Evolutionary conservation across 176 grass and related monocot species (phyloP).

Genomic region (Oryza brachyantha): DNA sequence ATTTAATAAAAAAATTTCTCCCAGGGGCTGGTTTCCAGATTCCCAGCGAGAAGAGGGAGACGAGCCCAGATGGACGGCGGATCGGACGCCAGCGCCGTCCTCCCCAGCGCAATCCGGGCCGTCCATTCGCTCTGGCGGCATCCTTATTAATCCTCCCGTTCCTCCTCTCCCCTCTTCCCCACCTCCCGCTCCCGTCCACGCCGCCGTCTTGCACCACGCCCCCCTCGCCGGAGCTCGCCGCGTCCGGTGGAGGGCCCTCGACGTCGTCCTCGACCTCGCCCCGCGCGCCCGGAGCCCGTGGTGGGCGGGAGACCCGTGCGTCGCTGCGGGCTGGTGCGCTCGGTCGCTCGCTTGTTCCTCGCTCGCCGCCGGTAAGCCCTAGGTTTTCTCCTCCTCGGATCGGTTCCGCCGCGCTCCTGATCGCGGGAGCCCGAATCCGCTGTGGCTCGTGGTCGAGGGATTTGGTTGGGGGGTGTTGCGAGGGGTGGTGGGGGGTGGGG

Average conservation of each 20-base stretch:
- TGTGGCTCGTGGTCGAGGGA: background rate
- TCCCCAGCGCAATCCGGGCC: too few relatives aligned
- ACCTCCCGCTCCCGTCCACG: background rate
- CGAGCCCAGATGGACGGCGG: too few relatives aligned
- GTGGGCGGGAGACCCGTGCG: background rate
- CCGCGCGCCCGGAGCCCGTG: background rate
- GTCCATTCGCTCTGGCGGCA: too few relatives aligned
- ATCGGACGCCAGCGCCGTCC: too few relatives aligned
- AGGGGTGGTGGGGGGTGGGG: too few relatives aligned
- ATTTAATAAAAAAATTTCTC: too few relatives aligned
- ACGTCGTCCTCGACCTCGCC: background rate
- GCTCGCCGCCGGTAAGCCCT: background rate
- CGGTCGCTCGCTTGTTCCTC: too few relatives aligned
- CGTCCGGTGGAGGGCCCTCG: background rate
- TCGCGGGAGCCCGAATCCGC: background rate
- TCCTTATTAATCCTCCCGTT: too few relatives aligned
- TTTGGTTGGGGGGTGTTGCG: background rate
- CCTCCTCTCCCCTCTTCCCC: too few relatives aligned
- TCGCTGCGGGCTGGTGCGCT: background rate
- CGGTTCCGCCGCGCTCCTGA: background rate
- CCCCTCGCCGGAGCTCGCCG: background rate
- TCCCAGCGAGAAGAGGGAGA: too few relatives aligned
- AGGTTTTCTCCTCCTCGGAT: background rate
- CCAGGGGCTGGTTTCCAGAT: too few relatives aligned
- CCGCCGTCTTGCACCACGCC: too few relatives aligned